phyloP scores from a whole-genome alignment of 2,329 filamentous ascomycete genomes.

The Colletotrichum sp. region DNA sequence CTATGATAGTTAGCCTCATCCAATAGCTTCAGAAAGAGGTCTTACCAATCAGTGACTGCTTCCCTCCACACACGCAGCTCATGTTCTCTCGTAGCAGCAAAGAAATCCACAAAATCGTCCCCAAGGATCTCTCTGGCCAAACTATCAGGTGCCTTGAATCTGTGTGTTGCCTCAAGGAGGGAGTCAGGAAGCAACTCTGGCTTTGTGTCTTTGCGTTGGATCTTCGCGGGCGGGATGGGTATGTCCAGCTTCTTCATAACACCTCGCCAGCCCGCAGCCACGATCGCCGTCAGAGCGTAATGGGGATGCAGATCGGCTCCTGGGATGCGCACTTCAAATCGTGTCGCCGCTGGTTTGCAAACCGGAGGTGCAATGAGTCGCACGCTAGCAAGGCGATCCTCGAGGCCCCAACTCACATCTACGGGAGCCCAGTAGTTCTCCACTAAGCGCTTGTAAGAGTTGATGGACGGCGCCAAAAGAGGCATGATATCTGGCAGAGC shows the following conservation, averaged over 20 bases:
- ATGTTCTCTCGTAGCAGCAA: slow-evolving; percentile 74
- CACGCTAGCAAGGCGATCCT: background rate
- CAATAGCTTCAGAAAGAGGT: background rate
- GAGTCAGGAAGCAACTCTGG: slow-evolving; percentile 64
- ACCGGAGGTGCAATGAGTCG: background rate
- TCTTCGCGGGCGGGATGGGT: slow-evolving; percentile 66
- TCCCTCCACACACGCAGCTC: slow-evolving; percentile 76
- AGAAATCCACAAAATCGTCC: slow-evolving; percentile 73
- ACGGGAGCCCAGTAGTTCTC: slow-evolving; percentile 82
- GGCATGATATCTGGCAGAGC: slow-evolving; percentile 80
- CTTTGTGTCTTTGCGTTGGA: background rate
- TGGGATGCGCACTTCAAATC: background rate
- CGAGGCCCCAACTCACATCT: background rate
- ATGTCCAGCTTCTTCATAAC: slow-evolving; percentile 75
- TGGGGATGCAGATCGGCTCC: background rate
- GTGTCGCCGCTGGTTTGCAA: background rate
- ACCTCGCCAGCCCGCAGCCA: background rate
- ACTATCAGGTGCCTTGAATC: background rate
- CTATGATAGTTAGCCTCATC: background rate
- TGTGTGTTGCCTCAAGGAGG: slow-evolving; percentile 66
- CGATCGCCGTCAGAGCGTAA: background rate
- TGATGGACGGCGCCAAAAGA: slow-evolving; percentile 74
- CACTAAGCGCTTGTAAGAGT: slow-evolving; percentile 78
- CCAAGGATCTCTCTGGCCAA: background rate
- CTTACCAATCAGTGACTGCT: slow-evolving; percentile 79